phyloP scores from a whole-genome alignment of 108 stramenopile genomes.

The Conticribra guillardii region DNA sequence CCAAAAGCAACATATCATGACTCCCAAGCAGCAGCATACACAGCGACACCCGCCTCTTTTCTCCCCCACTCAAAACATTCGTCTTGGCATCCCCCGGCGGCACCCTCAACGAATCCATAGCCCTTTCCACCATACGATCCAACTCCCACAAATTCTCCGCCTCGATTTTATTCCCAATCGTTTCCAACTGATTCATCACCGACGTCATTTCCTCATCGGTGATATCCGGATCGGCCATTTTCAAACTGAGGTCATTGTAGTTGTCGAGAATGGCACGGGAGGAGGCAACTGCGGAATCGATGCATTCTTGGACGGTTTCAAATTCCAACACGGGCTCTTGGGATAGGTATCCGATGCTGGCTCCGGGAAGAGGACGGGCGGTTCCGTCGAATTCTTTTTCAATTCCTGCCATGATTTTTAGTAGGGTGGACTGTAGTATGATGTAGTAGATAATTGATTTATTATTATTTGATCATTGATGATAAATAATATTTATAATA shows the following conservation, averaged over 20 bases:
- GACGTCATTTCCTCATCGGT: conserved; percentile 71
- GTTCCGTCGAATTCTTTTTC: conserved; percentile 89
- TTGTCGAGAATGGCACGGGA: conserved; percentile 72
- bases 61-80: conserved; percentile 91
- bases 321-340: conserved; percentile 82
- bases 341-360: conserved; percentile 84
- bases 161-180: conserved; percentile 80
- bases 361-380: conserved; percentile 85
- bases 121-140: conserved; percentile 79
- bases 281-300: conserved; percentile 79
- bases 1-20: conserved; percentile 92
- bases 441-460: too few species aligned
- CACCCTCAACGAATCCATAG: conserved; percentile 77
- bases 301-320: conserved; percentile 85
- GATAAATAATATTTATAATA: too few species aligned
- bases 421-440: conserved; percentile 79
- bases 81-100: conserved; percentile 84
- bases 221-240: conserved; percentile 83
- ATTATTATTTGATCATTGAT: too few species aligned
- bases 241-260: conserved; percentile 79
- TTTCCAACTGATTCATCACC: conserved; percentile 67
- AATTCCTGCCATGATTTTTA: conserved; percentile 97
- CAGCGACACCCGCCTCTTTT: conserved; percentile 93
- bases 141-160: conserved; percentile 89
- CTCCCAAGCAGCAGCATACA: conserved; percentile 84